Conservation (phyloP, 2,329 filamentous ascomycete genomes). For the Colletotrichum sp. region DNA sequence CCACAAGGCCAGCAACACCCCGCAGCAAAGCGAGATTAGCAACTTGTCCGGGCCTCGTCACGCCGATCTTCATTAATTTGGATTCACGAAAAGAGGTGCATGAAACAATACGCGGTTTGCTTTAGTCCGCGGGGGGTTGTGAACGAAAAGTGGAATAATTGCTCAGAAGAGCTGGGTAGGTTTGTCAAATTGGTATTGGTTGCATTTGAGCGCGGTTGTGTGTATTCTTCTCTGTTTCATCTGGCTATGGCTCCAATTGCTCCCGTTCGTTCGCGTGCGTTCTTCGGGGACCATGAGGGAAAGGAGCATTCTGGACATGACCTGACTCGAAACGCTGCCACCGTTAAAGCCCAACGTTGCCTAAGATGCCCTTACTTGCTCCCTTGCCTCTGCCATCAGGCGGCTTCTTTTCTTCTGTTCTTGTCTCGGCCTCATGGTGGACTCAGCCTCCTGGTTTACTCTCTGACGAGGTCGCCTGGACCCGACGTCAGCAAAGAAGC, state of each 20-base stretch:
- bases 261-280: background rate
- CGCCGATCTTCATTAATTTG: conserved; percentile 10
- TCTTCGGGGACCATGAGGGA: background rate
- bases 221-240: background rate
- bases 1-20: background rate
- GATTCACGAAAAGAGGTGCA: background rate
- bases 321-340: background rate
- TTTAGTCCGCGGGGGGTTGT: background rate
- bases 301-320: background rate
- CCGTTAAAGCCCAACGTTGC: background rate
- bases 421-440: background rate
- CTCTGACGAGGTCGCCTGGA: background rate
- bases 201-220: background rate
- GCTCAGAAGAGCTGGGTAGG: too few species aligned
- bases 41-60: background rate
- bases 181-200: background rate
- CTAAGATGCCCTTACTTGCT: background rate
- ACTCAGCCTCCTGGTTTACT: background rate
- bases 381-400: background rate
- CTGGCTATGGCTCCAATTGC: background rate
- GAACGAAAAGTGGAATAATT: background rate
- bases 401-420: background rate
- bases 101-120: background rate
- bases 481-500: background rate
- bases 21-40: conserved; percentile 11